Conservation (phyloP, 73 alveolate species). For the Paramecium octaurelia region DNA sequence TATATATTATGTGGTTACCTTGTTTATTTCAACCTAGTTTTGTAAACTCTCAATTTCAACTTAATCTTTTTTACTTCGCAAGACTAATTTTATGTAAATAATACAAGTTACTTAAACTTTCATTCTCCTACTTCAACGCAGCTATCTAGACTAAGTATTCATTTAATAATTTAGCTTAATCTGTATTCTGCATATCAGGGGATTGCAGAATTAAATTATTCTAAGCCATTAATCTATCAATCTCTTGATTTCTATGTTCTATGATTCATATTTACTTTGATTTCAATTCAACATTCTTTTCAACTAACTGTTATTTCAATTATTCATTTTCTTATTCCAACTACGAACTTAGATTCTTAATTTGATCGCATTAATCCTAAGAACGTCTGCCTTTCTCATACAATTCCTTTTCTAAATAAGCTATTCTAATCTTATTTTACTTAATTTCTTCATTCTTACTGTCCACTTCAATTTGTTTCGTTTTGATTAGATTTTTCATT, state of each 20-base stretch:
- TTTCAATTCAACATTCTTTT: neutral
- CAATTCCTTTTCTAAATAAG: neutral
- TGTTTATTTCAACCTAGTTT: neutral
- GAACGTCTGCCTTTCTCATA: neutral
- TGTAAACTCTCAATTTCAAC: neutral
- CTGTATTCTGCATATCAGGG: neutral
- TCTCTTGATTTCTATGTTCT: neutral
- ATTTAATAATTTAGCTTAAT: neutral
- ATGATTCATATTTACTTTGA: neutral
- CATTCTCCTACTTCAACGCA: neutral
- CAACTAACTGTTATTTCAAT: neutral
- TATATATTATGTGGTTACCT: neutral
- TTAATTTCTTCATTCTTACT: neutral
- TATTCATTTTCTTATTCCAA: neutral
- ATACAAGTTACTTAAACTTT: neutral
- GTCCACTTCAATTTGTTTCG: neutral
- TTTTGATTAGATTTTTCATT: neutral
- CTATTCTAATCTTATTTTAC: neutral
- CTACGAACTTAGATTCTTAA: neutral
- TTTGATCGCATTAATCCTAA: neutral
- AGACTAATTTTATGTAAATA: neutral
- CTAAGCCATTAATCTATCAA: neutral
- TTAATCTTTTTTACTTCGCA: neutral
- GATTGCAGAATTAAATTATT: neutral
- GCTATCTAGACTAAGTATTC: neutral